Percentiles rank a stretch among this genome's conserved stretches.
Evolutionary conservation across 345 rosid genomes (phyloP).

Genomic region (Reutealis trisperma): DNA sequence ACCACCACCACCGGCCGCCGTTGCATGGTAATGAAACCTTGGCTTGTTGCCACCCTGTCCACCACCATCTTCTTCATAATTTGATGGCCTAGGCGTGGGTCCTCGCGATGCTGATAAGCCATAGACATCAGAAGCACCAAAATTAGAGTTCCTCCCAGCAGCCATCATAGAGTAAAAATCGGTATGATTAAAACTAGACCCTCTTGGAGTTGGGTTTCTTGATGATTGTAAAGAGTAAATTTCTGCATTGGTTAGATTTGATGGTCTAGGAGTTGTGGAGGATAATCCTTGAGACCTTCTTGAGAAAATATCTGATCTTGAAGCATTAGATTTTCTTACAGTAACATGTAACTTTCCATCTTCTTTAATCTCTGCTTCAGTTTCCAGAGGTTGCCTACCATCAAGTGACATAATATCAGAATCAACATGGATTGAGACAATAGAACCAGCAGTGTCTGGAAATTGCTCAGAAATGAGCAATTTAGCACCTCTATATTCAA

Average conservation of each 20-base stretch:
- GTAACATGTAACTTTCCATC: constrained; percentile 94
- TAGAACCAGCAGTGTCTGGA: constrained; percentile 92
- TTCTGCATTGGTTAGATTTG: constrained; percentile 92
- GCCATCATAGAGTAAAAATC: constrained; percentile 92
- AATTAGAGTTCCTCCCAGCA: constrained; percentile 77
- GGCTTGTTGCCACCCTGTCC: constrained; percentile 29
- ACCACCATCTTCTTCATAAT: constrained; percentile 73
- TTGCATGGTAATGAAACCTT: constrained; percentile 52
- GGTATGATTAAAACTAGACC: constrained; percentile 83
- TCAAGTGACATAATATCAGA: constrained; percentile 88
- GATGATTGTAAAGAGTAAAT: constrained; percentile 87
- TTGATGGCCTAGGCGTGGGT: constrained; percentile 83
- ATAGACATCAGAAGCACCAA: constrained; percentile 66
- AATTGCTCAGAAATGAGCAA: constrained; percentile 89
- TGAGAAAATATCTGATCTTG: constrained; percentile 64
- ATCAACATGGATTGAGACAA: constrained; percentile 84
- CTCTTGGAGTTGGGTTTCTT: constrained; percentile 79
- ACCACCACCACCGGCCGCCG: constrained; percentile 24
- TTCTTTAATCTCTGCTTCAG: constrained; percentile 80
- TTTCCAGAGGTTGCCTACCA: constrained; percentile 71
- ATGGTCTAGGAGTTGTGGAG: constrained; percentile 78
- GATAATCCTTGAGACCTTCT: constrained; percentile 57
- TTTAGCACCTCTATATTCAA: constrained; percentile 92
- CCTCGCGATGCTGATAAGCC: constrained; percentile 67
- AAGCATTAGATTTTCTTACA: constrained; percentile 82